These are phyloP conservation scores for Pezizomycotina sp. DNA, from an alignment of 2,329 filamentous ascomycete genomes.

Conservation along the genomic window DNA sequence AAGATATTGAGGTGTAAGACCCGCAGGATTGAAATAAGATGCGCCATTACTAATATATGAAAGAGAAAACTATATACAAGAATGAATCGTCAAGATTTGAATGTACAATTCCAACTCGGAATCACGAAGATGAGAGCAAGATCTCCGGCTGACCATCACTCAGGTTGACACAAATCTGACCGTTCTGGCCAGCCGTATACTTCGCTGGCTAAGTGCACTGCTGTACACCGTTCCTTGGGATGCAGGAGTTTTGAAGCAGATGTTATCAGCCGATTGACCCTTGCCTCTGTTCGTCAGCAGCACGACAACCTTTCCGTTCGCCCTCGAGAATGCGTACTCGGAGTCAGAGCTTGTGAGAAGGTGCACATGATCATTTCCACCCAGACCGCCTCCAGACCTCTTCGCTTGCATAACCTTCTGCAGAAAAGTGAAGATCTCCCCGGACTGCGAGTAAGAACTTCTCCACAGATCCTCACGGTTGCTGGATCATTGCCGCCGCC, in stretches of 20 bases:
- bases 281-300: slow-evolving; percentile 34
- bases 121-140: no score
- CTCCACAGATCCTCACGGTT: slow-evolving; percentile 32
- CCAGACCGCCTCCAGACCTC: slow-evolving; percentile 31
- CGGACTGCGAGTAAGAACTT: slow-evolving; percentile 27
- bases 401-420: slow-evolving; percentile 26
- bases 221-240: slow-evolving; percentile 28
- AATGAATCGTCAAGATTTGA: no score
- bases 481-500: slow-evolving; percentile 28
- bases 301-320: slow-evolving; percentile 32
- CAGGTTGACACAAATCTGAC: slow-evolving; percentile 31
- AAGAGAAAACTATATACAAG: no score
- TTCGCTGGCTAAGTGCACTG: slow-evolving; percentile 29
- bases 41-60: no score
- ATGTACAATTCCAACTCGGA: no score
- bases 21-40: no score
- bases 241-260: slow-evolving; percentile 30
- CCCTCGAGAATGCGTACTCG: slow-evolving; percentile 35
- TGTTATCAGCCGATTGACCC: slow-evolving; percentile 31
- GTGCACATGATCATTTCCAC: slow-evolving; percentile 33
- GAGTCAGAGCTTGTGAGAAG: slow-evolving; percentile 31
- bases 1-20: no score
- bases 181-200: slow-evolving; percentile 30
- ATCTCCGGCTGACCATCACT: slow-evolving; percentile 34
- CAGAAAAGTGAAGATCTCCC: slow-evolving; percentile 22